A percentile compares a stretch with the other conserved stretches of the same genome.
phyloP scores from a whole-genome alignment of 2,329 filamentous ascomycete species.

The Colletotrichum navitas region DNA sequence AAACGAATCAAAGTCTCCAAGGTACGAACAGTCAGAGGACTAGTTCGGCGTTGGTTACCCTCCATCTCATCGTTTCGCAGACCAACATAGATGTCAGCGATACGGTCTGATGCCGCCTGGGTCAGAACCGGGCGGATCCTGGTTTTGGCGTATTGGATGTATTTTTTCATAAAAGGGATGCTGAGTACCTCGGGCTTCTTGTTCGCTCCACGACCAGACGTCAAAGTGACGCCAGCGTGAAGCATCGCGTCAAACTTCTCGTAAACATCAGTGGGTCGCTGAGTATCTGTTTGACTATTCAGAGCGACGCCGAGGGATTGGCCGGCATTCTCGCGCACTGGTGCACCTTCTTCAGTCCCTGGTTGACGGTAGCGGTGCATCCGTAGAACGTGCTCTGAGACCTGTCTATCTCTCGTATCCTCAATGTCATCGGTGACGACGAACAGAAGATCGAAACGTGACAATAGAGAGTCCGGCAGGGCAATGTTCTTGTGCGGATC shows the following conservation, averaged over 20 bases:
- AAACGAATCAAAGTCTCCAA: conserved; percentile 98
- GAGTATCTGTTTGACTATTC: conserved; percentile 79
- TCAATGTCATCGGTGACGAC: conserved; percentile 99
- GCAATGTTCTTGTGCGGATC: conserved; percentile 99
- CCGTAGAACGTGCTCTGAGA: conserved; percentile 95
- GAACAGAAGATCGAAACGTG: conserved; percentile 98
- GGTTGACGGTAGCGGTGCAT: conserved; percentile 97
- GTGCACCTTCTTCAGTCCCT: conserved; percentile 92
- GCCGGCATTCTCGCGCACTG: conserved; percentile 87
- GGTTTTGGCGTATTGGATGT: conserved; percentile 97
- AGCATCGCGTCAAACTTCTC: conserved; percentile 98
- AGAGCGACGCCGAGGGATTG: conserved; percentile 91
- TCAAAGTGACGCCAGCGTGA: conserved; percentile 88
- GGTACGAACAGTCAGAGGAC: conserved; percentile 95
- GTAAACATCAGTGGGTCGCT: conserved; percentile 86
- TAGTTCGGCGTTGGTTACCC: conserved; percentile 92
- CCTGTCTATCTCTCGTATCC: conserved; percentile 87
- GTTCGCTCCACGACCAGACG: conserved; percentile 77
- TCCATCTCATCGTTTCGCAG: conserved; percentile 96
- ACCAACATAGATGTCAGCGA: conserved; percentile 90
- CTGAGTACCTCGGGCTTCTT: conserved; percentile 89
- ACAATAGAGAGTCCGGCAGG: conserved; percentile 93
- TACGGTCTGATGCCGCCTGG: conserved; percentile 91
- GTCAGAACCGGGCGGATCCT: conserved; percentile 91
- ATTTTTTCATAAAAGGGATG: conserved; percentile 99